Conservation (phyloP, 2,329 filamentous ascomycete genomes). For the Claviceps sp. region DNA sequence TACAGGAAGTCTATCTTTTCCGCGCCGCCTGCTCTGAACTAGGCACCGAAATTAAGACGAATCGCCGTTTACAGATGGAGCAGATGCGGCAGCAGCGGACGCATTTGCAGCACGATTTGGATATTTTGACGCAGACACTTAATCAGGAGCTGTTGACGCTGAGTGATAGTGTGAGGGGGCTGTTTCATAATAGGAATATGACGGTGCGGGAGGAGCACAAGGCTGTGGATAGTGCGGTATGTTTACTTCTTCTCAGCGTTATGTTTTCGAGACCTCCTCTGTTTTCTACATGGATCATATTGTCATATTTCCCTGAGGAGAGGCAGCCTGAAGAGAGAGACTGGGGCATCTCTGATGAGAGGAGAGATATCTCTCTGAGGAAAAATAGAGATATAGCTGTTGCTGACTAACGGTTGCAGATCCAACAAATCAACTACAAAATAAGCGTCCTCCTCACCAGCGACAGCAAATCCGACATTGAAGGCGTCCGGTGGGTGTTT, state of each 20-base stretch:
- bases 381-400: not conserved
- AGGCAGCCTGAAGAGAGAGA: not conserved
- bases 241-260: constrained; percentile 13
- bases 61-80: constrained; percentile 64
- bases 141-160: constrained; percentile 70
- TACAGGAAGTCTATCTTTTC: constrained; percentile 76
- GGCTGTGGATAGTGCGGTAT: constrained; percentile 63
- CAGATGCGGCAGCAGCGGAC: constrained; percentile 71
- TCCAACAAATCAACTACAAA: constrained; percentile 92
- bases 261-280: too few relatives aligned
- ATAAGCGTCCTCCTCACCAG: constrained; percentile 84
- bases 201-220: constrained; percentile 78
- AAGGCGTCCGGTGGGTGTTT: constrained; percentile 77
- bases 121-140: constrained; percentile 74
- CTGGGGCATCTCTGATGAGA: not conserved
- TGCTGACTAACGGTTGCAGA: constrained; percentile 30
- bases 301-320: not conserved
- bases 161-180: constrained; percentile 83
- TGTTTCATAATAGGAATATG: constrained; percentile 96
- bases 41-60: constrained; percentile 71
- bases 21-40: constrained; percentile 87
- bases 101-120: constrained; percentile 85
- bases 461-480: constrained; percentile 83
- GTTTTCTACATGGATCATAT: too few relatives aligned
- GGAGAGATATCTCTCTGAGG: not conserved